These are phyloP conservation scores for Rosa persica DNA, from an alignment of 306 rosid genomes.

Conservation along the genomic window DNA sequence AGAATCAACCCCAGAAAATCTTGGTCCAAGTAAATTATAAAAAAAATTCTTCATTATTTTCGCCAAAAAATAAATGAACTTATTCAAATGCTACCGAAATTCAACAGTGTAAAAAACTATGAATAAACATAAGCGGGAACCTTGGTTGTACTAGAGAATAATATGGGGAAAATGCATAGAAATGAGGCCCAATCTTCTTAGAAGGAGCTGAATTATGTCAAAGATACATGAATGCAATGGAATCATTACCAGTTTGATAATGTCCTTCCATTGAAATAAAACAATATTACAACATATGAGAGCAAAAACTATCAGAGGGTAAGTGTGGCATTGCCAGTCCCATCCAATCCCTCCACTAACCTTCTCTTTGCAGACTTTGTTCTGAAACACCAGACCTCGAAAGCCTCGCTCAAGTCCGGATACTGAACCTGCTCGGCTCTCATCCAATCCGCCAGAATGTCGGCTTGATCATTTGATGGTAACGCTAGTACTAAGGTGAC, in stretches of 20 bases:
- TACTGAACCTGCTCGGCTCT: slow-evolving; percentile 51
- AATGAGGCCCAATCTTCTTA: slow-evolving; percentile 4
- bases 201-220: slow-evolving; percentile 5
- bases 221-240: slow-evolving; percentile 1
- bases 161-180: background rate
- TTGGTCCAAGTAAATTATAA: background rate
- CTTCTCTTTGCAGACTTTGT: slow-evolving; percentile 89
- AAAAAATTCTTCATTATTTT: too few relatives aligned
- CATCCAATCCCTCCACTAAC: slow-evolving; percentile 59
- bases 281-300: background rate
- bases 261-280: slow-evolving; percentile 1
- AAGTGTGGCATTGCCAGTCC: slow-evolving; percentile 34
- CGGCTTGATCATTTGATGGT: slow-evolving; percentile 95
- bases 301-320: slow-evolving; percentile 30
- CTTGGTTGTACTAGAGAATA: background rate
- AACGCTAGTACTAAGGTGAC: slow-evolving; percentile 67
- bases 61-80: background rate
- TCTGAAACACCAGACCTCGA: slow-evolving; percentile 95
- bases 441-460: slow-evolving; percentile 87
- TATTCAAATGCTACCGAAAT: background rate
- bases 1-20: background rate
- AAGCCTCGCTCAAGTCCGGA: slow-evolving; percentile 87
- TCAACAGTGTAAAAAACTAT: background rate
- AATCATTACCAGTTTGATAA: background rate
- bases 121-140: background rate